phyloP scores from a whole-genome alignment of 1,284 basidiomycete species.

The Trametes versicolor region DNA sequence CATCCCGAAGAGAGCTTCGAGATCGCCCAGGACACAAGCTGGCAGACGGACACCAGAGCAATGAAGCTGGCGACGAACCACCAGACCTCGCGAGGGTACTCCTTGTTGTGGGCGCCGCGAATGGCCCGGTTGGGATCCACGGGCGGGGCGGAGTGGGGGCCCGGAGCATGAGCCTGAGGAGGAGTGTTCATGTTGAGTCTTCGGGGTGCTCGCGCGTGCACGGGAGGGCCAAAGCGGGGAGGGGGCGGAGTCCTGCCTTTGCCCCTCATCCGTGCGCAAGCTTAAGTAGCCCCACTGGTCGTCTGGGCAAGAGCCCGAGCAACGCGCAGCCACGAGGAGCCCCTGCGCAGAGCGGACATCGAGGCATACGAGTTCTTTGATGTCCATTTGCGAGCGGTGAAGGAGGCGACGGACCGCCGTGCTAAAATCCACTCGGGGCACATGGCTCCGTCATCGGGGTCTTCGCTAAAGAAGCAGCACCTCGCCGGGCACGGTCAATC shows the following conservation, averaged over 20 bases:
- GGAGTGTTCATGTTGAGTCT: slow-evolving; percentile 14
- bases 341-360: neutral
- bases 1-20: slow-evolving; percentile 33
- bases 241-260: slow-evolving; percentile 1
- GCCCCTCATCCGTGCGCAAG: neutral
- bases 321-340: slow-evolving; percentile 19
- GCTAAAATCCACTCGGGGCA: slow-evolving; percentile 11
- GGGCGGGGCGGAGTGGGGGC: neutral
- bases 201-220: slow-evolving; percentile 1
- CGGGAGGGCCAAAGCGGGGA: neutral
- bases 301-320: neutral
- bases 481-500: slow-evolving; percentile 21
- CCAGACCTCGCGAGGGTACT: slow-evolving; percentile 56
- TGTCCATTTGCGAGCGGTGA: slow-evolving; percentile 14
- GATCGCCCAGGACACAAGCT: slow-evolving; percentile 43
- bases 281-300: slow-evolving; percentile 20
- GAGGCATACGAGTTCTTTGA: slow-evolving; percentile 19
- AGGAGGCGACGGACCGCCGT: slow-evolving; percentile 25
- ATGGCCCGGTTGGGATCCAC: slow-evolving; percentile 28
- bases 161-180: neutral
- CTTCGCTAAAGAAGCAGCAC: slow-evolving; percentile 23
- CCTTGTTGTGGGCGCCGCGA: slow-evolving; percentile 24
- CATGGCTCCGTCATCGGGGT: slow-evolving; percentile 19
- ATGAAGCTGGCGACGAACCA: slow-evolving; percentile 56
- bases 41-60: slow-evolving; percentile 50